Evolutionary conservation across 192 early-diverging fungal genomes (phyloP).

Genomic region (Rhizophlyctis rosea): DNA sequence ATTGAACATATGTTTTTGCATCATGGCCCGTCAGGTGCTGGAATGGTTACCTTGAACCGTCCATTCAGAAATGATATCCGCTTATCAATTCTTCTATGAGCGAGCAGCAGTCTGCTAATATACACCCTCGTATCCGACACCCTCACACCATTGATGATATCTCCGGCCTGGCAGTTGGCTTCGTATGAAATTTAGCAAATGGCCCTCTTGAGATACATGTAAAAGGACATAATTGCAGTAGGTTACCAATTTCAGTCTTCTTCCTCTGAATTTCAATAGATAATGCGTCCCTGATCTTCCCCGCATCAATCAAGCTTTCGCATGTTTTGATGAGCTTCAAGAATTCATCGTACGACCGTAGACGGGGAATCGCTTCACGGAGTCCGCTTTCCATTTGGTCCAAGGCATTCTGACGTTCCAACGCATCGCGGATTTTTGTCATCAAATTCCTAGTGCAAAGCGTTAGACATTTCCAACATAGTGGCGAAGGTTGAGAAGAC

Average conservation of each 20-base stretch:
- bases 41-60: conserved; percentile 37
- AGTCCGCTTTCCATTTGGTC: background rate
- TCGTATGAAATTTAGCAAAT: conserved; percentile 17
- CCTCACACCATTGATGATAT: conserved; percentile 76
- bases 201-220: too few species aligned
- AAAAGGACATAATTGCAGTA: too few species aligned
- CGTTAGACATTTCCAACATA: too few species aligned
- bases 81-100: conserved; percentile 72
- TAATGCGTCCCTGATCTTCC: conserved; percentile 64
- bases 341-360: conserved; percentile 70
- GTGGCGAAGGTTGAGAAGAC: too few species aligned
- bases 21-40: background rate
- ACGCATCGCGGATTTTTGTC: conserved; percentile 6
- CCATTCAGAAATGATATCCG: conserved; percentile 56
- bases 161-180: conserved; percentile 62
- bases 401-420: conserved; percentile 5
- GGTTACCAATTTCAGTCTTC: conserved; percentile 45
- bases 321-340: conserved; percentile 69
- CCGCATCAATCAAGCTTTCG: conserved; percentile 58
- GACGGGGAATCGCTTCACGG: background rate
- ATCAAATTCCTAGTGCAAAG: background rate
- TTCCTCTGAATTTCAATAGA: conserved; percentile 73
- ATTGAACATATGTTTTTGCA: background rate
- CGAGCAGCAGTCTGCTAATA: conserved; percentile 69
- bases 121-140: conserved; percentile 72